Evolutionary conservation across 495 filamentous ascomycete genomes (phyloP), one percentile per base, ranked within the genome.

Genomic region (Viridothelium virens): DNA sequence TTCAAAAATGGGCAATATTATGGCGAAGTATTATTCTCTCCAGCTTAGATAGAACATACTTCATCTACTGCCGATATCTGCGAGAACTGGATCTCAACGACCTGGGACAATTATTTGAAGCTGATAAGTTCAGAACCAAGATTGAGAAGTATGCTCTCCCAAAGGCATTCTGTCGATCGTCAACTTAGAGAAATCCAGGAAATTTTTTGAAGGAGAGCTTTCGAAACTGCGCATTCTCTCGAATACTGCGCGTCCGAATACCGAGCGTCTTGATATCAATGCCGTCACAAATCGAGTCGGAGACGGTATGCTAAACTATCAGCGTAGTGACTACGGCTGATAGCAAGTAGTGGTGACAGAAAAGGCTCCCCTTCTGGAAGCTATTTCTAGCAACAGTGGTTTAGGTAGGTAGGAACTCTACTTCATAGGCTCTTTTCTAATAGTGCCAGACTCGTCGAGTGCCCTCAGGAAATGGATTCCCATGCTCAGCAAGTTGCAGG

Each of bases 21-120:
- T 92, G 90, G 90, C 80, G 83, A 41, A 86, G 86, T 6, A 82
- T 91, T 62, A 82, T 89, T 63, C 76, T 85, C 6, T 92, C 89
- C 1, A 85, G 85, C 66, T 63, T 88, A 38, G 83, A 80, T 11
- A 74, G 79, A 67, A 90, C 89, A 0, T 75, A 82, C 38, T 88
- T 84, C 67, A 87, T 87, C 0, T 92, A 93, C 69, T 87, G 84
- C 70, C 79, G 80, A 39, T 91, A 88, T 74, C 82, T 91, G 56
- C 84, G 83, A 38, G 72, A 78, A 33, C 75, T 93, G 37, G 82
- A 87, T 69, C 77, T 91, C 1, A 75, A 82, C 66, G 85, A 86
- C 68, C 78, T 92, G 3, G 68, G 76, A 44, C 71, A 83, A 31
- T 79, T 89, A 18, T 56, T 70, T 37, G 78, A 82, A 2, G 82